These are phyloP conservation scores for Malassezia yamatoensis DNA, from an alignment of 1,284 basidiomycete species.

Conservation along the genomic window DNA sequence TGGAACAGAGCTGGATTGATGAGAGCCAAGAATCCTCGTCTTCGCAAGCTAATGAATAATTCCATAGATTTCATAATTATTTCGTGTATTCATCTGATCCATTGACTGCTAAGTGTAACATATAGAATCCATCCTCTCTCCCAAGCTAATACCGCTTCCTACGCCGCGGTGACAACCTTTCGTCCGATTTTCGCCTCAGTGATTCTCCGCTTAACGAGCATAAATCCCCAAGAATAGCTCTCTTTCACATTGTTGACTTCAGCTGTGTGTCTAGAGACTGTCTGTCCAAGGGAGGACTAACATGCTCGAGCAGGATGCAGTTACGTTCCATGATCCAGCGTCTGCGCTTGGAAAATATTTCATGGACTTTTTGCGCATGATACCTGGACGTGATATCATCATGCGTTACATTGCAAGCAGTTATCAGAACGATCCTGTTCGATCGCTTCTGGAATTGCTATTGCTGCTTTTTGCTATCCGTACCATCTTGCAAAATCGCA, in stretches of 20 bases:
- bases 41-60: constrained; percentile 4
- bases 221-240: too few relatives aligned
- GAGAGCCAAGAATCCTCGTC: constrained; percentile 26
- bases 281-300: not conserved
- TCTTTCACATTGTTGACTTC: too few relatives aligned
- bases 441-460: constrained; percentile 80
- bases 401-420: constrained; percentile 71
- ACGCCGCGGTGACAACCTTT: too few relatives aligned
- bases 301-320: not conserved
- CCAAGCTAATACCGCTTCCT: too few relatives aligned
- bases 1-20: constrained; percentile 47
- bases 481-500: constrained; percentile 78
- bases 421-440: constrained; percentile 71
- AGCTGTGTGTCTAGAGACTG: too few relatives aligned
- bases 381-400: constrained; percentile 81
- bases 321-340: not conserved
- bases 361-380: constrained; percentile 38
- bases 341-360: not conserved
- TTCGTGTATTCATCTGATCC: too few relatives aligned
- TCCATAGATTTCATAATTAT: not conserved
- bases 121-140: too few relatives aligned
- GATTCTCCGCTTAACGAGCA: too few relatives aligned
- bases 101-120: too few relatives aligned
- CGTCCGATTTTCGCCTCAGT: too few relatives aligned
- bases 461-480: constrained; percentile 72